Evolutionary conservation across 345 rosid species (phyloP).

Genomic region (Eutrema yunnanense): DNA sequence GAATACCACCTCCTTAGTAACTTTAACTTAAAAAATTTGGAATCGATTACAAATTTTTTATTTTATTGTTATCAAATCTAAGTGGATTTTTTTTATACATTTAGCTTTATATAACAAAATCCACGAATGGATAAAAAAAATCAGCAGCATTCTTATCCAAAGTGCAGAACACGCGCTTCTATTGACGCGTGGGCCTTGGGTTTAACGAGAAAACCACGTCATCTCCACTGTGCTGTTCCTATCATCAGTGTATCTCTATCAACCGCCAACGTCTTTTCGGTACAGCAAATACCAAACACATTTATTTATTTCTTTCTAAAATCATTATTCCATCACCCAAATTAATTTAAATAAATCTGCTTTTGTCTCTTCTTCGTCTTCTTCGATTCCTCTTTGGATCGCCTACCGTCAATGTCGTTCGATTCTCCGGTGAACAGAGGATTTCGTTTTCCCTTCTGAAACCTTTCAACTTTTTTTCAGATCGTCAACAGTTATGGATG

Average conservation of each 20-base stretch:
- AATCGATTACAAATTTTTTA: too few species aligned
- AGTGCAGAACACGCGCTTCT: not conserved
- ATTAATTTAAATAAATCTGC: not conserved
- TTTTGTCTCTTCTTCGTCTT: not conserved
- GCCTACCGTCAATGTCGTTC: conserved; percentile 9
- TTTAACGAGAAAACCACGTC: conserved; percentile 13
- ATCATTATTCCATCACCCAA: not conserved
- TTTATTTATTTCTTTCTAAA: not conserved
- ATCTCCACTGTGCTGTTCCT: conserved; percentile 16
- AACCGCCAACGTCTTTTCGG: conserved; percentile 25
- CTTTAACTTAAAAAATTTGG: too few species aligned
- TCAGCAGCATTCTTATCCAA: not conserved
- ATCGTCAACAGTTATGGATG: conserved; percentile 48
- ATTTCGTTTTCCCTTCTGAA: not conserved
- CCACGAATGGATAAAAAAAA: too few species aligned
- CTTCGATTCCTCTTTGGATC: not conserved
- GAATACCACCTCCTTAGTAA: too few species aligned
- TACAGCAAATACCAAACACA: conserved; percentile 11
- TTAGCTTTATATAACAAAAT: too few species aligned
- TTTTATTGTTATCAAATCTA: too few species aligned
- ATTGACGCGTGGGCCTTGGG: not conserved
- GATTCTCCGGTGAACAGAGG: conserved; percentile 8
- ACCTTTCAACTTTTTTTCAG: not conserved
- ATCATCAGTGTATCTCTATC: not conserved
- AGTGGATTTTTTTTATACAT: too few species aligned